Conservation (phyloP, 2,329 filamentous ascomycete species). For the Alternaria gaisen region DNA sequence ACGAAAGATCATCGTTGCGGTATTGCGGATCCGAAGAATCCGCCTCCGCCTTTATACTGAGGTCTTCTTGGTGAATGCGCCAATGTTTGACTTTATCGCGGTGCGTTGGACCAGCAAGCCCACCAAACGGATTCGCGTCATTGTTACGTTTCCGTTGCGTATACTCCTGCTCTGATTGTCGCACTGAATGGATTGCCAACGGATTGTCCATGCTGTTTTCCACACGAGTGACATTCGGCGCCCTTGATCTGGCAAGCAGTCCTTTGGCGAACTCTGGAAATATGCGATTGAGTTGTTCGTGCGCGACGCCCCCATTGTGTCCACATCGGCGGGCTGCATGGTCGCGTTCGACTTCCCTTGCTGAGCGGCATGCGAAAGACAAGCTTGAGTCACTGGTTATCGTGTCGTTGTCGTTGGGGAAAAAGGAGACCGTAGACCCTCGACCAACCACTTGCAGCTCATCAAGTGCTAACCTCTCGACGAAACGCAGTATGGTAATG, state of each 20-base stretch:
- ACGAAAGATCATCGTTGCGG: neutral
- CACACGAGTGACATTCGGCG: neutral
- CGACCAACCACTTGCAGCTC: conserved; percentile 1
- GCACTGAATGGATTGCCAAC: neutral
- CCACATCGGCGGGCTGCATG: neutral
- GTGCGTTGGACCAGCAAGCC: neutral
- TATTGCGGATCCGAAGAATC: neutral
- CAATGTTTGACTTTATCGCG: neutral
- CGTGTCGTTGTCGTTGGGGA: too few relatives aligned
- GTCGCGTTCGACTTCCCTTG: neutral
- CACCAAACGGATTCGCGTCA: neutral
- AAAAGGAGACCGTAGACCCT: neutral
- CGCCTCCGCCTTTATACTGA: neutral
- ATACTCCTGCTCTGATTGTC: neutral
- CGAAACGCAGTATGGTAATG: conserved; percentile 12
- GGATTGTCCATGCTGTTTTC: neutral
- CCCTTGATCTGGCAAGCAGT: neutral
- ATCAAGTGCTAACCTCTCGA: conserved; percentile 8
- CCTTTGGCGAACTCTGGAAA: neutral
- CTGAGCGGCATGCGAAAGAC: conserved; percentile 5
- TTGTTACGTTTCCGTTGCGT: neutral
- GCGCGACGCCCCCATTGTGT: neutral
- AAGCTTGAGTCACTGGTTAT: neutral
- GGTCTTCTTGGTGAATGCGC: neutral
- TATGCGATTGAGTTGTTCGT: neutral